These are phyloP conservation scores for Calendula officinalis DNA, from an alignment of 129 eudicot genomes.

Conservation along the genomic window DNA sequence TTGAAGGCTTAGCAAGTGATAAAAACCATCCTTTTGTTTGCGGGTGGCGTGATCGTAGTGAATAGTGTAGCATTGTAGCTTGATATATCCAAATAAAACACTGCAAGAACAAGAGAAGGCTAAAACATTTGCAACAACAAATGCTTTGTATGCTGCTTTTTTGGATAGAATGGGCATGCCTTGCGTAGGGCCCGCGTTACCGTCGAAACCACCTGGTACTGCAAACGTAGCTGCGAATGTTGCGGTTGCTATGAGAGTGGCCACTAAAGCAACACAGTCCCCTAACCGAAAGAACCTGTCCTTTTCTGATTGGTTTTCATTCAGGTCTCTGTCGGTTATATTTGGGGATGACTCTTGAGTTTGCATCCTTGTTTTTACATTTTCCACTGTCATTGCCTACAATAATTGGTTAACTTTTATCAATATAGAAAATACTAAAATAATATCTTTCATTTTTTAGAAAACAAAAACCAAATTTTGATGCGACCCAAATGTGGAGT, in stretches of 20 bases:
- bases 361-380: no score
- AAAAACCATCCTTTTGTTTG: neutral
- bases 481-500: no score
- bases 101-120: slow-evolving; percentile 1
- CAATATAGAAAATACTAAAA: no score
- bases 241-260: slow-evolving; percentile 2
- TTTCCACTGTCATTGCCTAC: no score
- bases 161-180: neutral
- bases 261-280: slow-evolving; percentile 1
- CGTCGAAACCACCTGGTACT: neutral
- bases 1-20: neutral
- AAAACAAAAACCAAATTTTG: no score
- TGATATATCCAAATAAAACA: slow-evolving; percentile 4
- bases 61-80: neutral
- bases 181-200: neutral
- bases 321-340: neutral
- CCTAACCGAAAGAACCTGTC: neutral
- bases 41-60: neutral
- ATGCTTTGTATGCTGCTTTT: neutral
- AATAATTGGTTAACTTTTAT: no score
- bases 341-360: no score
- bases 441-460: no score
- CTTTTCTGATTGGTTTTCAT: neutral
- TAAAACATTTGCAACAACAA: neutral
- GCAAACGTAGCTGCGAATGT: neutral